Evolutionary conservation across 106 monocot genomes (phyloP).

Genomic region (Ottelia alismoides): DNA sequence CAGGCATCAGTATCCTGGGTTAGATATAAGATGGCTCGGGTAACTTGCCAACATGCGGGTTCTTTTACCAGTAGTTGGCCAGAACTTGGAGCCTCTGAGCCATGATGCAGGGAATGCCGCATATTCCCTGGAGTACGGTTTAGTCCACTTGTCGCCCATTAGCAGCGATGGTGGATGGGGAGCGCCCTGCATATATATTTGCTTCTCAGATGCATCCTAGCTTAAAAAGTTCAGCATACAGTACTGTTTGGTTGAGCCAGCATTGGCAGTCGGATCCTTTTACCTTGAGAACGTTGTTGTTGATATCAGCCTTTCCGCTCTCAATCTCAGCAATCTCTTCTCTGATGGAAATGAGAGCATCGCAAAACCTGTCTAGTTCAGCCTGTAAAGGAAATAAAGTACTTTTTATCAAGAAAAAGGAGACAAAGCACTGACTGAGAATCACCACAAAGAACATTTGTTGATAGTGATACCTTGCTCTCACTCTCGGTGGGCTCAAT

Average conservation of each 20-base stretch:
- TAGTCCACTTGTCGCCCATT: slow-evolving; percentile 83
- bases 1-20: too few relatives aligned
- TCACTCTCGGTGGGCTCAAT: slow-evolving; percentile 99
- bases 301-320: slow-evolving; percentile 78
- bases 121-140: slow-evolving; percentile 90
- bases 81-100: slow-evolving; percentile 84
- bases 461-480: slow-evolving; percentile 97
- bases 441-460: too few relatives aligned
- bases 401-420: slow-evolving; percentile 6
- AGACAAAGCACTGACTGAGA: too few relatives aligned
- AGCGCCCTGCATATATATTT: slow-evolving; percentile 52
- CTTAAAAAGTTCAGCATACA: too few relatives aligned
- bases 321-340: slow-evolving; percentile 92
- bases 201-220: too few relatives aligned
- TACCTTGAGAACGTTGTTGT: slow-evolving; percentile 97
- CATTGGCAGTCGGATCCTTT: too few relatives aligned
- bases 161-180: slow-evolving; percentile 90
- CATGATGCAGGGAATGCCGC: slow-evolving; percentile 90
- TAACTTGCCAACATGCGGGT: too few relatives aligned
- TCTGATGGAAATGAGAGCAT: slow-evolving; percentile 90
- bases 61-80: slow-evolving; percentile 94
- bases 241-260: too few relatives aligned
- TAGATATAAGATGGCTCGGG: too few relatives aligned
- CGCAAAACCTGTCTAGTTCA: slow-evolving; percentile 92
- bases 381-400: slow-evolving; percentile 32